Evolutionary conservation across 2,329 filamentous ascomycete species (phyloP).

Genomic region (Alternaria triticina): DNA sequence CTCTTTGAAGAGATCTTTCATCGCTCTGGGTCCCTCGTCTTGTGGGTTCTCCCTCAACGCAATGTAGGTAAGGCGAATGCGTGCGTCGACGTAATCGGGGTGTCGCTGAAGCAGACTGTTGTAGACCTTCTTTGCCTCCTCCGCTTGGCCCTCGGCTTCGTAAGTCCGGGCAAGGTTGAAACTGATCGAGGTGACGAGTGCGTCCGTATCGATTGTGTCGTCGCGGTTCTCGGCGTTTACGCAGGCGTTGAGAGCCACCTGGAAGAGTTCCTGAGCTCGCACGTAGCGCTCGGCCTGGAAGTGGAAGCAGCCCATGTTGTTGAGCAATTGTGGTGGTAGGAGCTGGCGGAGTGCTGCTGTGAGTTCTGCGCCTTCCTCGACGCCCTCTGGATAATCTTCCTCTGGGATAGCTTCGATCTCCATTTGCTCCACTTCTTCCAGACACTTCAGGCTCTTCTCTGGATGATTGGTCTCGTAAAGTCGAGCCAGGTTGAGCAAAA

Average conservation of each 20-base stretch:
- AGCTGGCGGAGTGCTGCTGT: slow-evolving; percentile 72
- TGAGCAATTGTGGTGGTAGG: slow-evolving; percentile 87
- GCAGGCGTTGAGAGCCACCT: slow-evolving; percentile 88
- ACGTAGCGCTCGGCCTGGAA: slow-evolving; percentile 85
- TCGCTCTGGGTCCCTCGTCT: slow-evolving; percentile 84
- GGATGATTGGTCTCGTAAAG: slow-evolving; percentile 86
- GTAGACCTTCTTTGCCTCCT: slow-evolving; percentile 88
- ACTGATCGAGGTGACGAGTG: slow-evolving; percentile 91
- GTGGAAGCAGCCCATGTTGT: slow-evolving; percentile 97
- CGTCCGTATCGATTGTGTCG: slow-evolving; percentile 81
- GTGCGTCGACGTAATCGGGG: slow-evolving; percentile 89
- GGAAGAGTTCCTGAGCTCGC: slow-evolving; percentile 83
- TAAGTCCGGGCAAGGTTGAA: slow-evolving; percentile 96
- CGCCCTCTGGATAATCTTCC: slow-evolving; percentile 69
- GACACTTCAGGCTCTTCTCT: slow-evolving; percentile 89
- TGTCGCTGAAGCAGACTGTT: slow-evolving; percentile 85
- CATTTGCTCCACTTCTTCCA: slow-evolving; percentile 90
- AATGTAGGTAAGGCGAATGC: slow-evolving; percentile 87
- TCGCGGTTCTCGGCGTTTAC: slow-evolving; percentile 80
- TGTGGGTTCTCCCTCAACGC: slow-evolving; percentile 79
- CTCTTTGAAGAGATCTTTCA: slow-evolving; percentile 83
- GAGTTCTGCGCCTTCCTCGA: slow-evolving; percentile 54
- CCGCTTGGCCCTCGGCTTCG: slow-evolving; percentile 79
- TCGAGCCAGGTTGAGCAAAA: slow-evolving; percentile 88
- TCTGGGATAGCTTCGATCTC: slow-evolving; percentile 80